Evolutionary conservation across 2,329 filamentous ascomycete genomes (phyloP).

Genomic region (Colletotrichum shisoi): DNA sequence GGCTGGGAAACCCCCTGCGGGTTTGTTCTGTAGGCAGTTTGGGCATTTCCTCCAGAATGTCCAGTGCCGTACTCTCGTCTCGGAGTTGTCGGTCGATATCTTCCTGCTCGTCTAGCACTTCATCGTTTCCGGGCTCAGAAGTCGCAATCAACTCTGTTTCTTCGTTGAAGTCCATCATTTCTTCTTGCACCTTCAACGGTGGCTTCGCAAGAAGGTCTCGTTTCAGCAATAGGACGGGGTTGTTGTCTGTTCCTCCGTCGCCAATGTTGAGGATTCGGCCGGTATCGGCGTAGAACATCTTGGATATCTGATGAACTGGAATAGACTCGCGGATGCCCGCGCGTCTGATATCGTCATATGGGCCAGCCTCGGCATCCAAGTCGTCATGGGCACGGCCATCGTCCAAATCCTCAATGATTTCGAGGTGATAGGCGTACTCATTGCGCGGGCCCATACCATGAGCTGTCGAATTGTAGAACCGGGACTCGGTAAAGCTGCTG

Average conservation of each 20-base stretch:
- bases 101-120: conserved; percentile 51
- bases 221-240: conserved; percentile 77
- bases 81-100: conserved; percentile 58
- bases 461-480: conserved; percentile 19
- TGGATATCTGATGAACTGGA: conserved; percentile 72
- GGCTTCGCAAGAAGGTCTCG: conserved; percentile 71
- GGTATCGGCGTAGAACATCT: conserved; percentile 92
- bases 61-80: conserved; percentile 46
- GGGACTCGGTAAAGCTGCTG: background rate
- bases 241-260: conserved; percentile 66
- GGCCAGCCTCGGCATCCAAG: conserved; percentile 44
- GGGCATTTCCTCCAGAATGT: conserved; percentile 35
- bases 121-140: conserved; percentile 8
- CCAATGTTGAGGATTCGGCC: conserved; percentile 86
- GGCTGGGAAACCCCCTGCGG: conserved; percentile 69
- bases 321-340: conserved; percentile 63
- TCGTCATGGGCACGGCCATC: conserved; percentile 63
- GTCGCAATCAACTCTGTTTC: background rate
- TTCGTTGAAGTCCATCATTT: conserved; percentile 43
- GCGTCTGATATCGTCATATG: conserved; percentile 53
- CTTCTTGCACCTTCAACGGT: conserved; percentile 56
- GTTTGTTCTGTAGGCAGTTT: background rate
- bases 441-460: conserved; percentile 43
- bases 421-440: conserved; percentile 79
- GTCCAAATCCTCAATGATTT: conserved; percentile 81